Evolutionary conservation across 2,329 filamentous ascomycete genomes (phyloP), one percentile per base, ranked within the genome.

Genomic region (Cladosporium sp.): DNA sequence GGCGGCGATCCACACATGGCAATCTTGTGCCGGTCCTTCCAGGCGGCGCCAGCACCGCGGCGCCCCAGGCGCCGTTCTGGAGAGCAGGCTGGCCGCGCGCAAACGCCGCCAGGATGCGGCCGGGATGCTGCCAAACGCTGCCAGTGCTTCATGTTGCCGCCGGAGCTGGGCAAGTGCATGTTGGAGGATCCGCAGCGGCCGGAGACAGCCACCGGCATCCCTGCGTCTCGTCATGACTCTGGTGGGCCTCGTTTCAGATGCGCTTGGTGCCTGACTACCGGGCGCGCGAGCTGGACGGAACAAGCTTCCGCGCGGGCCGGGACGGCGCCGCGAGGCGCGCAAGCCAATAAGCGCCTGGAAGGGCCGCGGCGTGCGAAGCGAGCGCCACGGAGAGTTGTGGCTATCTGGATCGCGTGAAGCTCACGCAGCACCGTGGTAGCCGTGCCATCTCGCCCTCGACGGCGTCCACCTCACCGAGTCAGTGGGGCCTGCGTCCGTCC

Each of bases 371-470:
- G 35, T 13, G 8, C n/a, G 34, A n/a, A 38, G 35, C 35, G 35
- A 13, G 35, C 35, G 35, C 35, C 35, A 38, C 35, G 8, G 11
- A 38, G 16, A 38, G 11, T 38, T 14, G 8, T 9, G n/a, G 11
- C n/a, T 38, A 38, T 38, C 35, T 38, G 35, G 35, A 38, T 11
- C 34, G n/a, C 35, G 13, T 38, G 35, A 38, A 38, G 35, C 38
- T 10, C 46, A 49, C 46, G 46, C 46, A 49, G 46, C 46, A 28
- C 46, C 46, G 8, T 31, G 46, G 46, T 42, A 42, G 18, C 38
- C 46, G 46, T 49, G 46, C 38, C 35, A 22, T 49, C 46, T 28
- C 22, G 22, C 22, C 22, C 22, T 38, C 38, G 46, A 49, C 37
- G 32, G 37, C 46, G 10, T n/a, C 35, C 8, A 9, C 35, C n/a